Base-by-base conservation (phyloP, 2,329 filamentous ascomycete species). In the Amesomyces nigricolor region DNA sequence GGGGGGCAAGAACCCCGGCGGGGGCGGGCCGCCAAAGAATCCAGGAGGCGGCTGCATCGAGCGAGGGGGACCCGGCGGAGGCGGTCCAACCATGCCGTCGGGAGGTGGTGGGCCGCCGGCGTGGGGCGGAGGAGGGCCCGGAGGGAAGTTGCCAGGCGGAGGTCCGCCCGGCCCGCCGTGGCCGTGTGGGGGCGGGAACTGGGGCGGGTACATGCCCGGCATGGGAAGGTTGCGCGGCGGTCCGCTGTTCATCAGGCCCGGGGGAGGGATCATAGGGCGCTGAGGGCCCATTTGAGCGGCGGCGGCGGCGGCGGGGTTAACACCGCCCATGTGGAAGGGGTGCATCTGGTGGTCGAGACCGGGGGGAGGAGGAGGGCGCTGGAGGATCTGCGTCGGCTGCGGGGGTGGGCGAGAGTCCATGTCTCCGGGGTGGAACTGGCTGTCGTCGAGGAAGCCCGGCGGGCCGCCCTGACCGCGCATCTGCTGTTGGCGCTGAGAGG, bases 181-280 rank as follows among this genome's bases (percentile, higher is more conserved):
- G 13, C 69, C 72, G 30, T 80, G 77, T 1, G 76, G 77, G 11
- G 75, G 75, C 7, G 72, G 72, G 59, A 85, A 85, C 66, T 79
- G 82, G n/a, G 80, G 80, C 17, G 80, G 80, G 63, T 80, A 84
- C 74, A 83, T 82, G 59, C 76, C 78, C 51, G 78, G 79, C 68
- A 81, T 75, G 14, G 78, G 78, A 59, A 77, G 73, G 61, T 71
- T 73, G 35, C 74, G 73, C n/a, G 64, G 58, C 1, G 22, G 22
- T 26, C 60, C 61, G 47, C 72, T 73, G 37, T 70, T 73, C 19
- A 73, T 68, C 9, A 85, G 73, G 14, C 82, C 82, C 2, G 68
- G 82, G n/a, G 82, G 82, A 22, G 81, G 80, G 35, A 82, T 79
- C 73, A 85, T 83, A 30, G 78, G 78, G 14, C 77, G 71, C 56